Evolutionary conservation across 768 basidiomycete genomes (phyloP), one percentile per base, ranked within the genome.

Genomic region (Astraeus odoratus): DNA sequence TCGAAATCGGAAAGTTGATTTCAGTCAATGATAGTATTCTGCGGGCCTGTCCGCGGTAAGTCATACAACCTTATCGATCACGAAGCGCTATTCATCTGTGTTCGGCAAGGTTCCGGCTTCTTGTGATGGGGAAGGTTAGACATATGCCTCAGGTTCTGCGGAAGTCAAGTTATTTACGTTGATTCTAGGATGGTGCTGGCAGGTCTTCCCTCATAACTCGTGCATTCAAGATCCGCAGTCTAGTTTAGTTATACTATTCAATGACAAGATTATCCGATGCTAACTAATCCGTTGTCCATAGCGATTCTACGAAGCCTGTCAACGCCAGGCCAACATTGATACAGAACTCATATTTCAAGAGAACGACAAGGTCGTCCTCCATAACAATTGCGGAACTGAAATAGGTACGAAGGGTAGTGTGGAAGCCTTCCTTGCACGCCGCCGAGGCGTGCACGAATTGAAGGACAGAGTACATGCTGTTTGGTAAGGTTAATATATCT

Each of bases 321-420:
- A 37, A 16, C 53, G 52, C 8, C 16, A 49, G 45, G 52, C 42
- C 8, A 29, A 44, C 29, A 53, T 53, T 26, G 30, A 53, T 13
- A 30, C 39, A 16, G 52, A 53, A 24, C 41, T 53, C n/a, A 36
- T 46, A 9, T 43, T 52, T 10, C 24, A 27, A 37, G 36, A 53
- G 25, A 53, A 54, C 31, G 34, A 27, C 10, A 43, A 39, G n/a
- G 41, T 53, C 27, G 52, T 53, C 25, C 52, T 53, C 10, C 52
- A 53, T 25, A 48, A 53, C 39, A 53, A 53, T 31, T 23, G 35
- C 20, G 49, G 49, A 9, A 50, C 49, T 23, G 52, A 54, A 49
- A 19, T 42, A 24, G 52, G 53, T 8, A 43, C 49, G 9, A 7
- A 8, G 3, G 29, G 15, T 18, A 42, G 16, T 34, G 35, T 49